Conservation (phyloP, 371 early-diverging fungal species). For the Rhizoclosmatium hyalinum region DNA sequence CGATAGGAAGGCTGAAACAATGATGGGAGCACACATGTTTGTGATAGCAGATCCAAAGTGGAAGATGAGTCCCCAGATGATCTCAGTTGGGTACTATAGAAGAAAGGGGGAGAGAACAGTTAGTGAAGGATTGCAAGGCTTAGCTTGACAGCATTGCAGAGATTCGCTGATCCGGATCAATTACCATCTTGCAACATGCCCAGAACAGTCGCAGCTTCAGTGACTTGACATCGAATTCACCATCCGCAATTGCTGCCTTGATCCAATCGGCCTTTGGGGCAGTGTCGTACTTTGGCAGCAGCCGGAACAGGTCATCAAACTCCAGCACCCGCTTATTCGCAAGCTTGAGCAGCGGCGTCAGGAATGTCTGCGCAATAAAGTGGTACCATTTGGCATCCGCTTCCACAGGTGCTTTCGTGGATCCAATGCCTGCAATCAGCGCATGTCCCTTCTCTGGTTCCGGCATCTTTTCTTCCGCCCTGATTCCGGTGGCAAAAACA, state of each 20-base stretch:
- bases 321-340: conserved; percentile 11
- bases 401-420: conserved; percentile 1
- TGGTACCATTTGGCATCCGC: neutral
- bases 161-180: too few relatives aligned
- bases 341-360: conserved; percentile 10
- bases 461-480: too few relatives aligned
- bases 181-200: conserved; percentile 2
- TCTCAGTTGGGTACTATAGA: conserved; percentile 4
- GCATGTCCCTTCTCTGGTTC: neutral
- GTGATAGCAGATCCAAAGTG: conserved; percentile 13
- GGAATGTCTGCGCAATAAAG: conserved; percentile 18
- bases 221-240: neutral
- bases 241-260: neutral
- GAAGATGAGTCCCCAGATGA: conserved; percentile 4
- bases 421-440: conserved; percentile 17
- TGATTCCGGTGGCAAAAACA: too few relatives aligned
- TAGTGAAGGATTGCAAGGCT: too few relatives aligned
- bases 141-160: too few relatives aligned
- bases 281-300: conserved; percentile 21
- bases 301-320: conserved; percentile 22
- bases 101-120: too few relatives aligned
- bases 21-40: conserved; percentile 14
- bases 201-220: neutral
- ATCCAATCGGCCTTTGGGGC: conserved; percentile 3
- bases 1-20: conserved; percentile 8